These are phyloP conservation scores for Nidularia pulvinata DNA, from an alignment of 768 basidiomycete genomes.

Conservation along the genomic window DNA sequence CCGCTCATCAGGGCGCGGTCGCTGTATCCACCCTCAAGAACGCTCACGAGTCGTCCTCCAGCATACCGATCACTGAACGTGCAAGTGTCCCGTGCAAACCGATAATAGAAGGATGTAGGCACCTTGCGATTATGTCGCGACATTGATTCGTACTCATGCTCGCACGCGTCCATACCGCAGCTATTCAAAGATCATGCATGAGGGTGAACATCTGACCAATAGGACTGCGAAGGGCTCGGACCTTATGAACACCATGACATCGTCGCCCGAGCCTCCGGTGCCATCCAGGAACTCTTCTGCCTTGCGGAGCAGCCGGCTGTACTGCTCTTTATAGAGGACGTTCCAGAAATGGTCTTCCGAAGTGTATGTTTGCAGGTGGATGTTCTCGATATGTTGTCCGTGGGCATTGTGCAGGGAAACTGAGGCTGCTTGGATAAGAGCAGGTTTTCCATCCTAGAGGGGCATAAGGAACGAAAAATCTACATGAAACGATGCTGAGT, in stretches of 20 bases:
- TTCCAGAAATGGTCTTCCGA: slow-evolving; percentile 78
- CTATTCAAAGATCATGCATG: slow-evolving; percentile 30
- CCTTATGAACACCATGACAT: slow-evolving; percentile 90
- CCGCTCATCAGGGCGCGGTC: slow-evolving; percentile 87
- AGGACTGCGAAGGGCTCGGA: slow-evolving; percentile 37
- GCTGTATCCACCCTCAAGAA: slow-evolving; percentile 95
- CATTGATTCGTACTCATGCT: slow-evolving; percentile 92
- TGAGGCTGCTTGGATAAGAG: slow-evolving; percentile 85
- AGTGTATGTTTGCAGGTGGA: slow-evolving; percentile 76
- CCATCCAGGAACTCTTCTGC: slow-evolving; percentile 71
- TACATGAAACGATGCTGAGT: background rate
- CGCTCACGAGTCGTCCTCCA: slow-evolving; percentile 74
- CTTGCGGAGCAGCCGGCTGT: slow-evolving; percentile 57
- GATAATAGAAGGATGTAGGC: slow-evolving; percentile 82
- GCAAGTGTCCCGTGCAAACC: slow-evolving; percentile 75
- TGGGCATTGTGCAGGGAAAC: slow-evolving; percentile 76
- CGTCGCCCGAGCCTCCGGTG: slow-evolving; percentile 65
- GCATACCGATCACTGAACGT: slow-evolving; percentile 66
- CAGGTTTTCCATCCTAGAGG: slow-evolving; percentile 74
- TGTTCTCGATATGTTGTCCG: slow-evolving; percentile 86
- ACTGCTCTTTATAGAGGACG: slow-evolving; percentile 66
- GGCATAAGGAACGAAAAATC: background rate
- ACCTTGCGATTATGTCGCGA: slow-evolving; percentile 91
- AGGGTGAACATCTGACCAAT: background rate
- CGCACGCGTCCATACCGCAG: slow-evolving; percentile 94